Conservation (phyloP, 352 stramenopile species). For the Pythium brachiatum region DNA sequence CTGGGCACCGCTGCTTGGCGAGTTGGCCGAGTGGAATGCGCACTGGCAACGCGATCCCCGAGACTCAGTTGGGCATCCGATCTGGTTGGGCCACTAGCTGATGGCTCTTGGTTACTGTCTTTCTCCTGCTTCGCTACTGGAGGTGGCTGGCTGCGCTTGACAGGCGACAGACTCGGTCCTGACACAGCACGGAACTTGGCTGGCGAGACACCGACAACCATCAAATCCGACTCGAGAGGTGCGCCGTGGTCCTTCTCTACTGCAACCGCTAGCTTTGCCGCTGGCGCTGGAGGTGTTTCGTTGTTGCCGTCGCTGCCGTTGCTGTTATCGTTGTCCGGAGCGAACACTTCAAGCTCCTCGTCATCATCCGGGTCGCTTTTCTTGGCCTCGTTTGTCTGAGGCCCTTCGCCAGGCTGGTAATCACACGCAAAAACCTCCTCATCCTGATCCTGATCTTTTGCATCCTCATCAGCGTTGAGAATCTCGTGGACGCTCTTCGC, state of each 20-base stretch:
- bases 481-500: not conserved
- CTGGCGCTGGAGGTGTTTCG: conserved; percentile 13
- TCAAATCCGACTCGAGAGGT: conserved; percentile 30
- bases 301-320: conserved; percentile 15
- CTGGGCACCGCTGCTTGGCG: conserved; percentile 5
- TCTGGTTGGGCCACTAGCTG: not conserved
- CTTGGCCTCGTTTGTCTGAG: not conserved
- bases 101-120: conserved; percentile 12
- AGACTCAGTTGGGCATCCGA: conserved; percentile 12
- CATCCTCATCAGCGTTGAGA: not conserved
- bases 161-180: conserved; percentile 19
- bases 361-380: conserved; percentile 31
- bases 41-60: conserved; percentile 22
- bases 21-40: conserved; percentile 18
- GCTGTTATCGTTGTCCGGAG: not conserved
- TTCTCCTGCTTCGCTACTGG: not conserved
- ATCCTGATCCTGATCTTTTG: conserved; percentile 7
- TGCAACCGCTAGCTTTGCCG: not conserved
- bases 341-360: conserved; percentile 48
- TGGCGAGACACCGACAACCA: conserved; percentile 39
- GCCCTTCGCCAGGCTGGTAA: conserved; percentile 17
- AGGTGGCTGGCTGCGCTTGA: conserved; percentile 27
- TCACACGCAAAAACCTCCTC: conserved; percentile 29
- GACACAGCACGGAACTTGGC: conserved; percentile 22
- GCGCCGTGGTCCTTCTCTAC: not conserved